These are phyloP conservation scores for Sporothrix schenckii DNA, from an alignment of 2,329 filamentous ascomycete species.

Conservation along the genomic window DNA sequence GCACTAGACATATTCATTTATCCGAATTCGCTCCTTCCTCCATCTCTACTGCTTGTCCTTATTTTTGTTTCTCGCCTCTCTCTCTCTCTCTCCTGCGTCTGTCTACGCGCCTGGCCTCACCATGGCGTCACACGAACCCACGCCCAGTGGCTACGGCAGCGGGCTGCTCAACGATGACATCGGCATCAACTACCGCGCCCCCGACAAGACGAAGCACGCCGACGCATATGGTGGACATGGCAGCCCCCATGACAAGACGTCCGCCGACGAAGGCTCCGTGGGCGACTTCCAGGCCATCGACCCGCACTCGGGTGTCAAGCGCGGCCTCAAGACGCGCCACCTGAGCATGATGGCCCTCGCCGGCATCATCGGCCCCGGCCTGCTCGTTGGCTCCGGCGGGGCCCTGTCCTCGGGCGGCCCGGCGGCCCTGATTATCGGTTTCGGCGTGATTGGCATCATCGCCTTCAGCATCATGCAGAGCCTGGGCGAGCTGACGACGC, in stretches of 20 bases:
- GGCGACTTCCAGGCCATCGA: slow-evolving; percentile 55
- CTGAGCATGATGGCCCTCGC: slow-evolving; percentile 67
- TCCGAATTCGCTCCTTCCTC: not conserved
- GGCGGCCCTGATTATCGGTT: slow-evolving; percentile 72
- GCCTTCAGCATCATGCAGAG: slow-evolving; percentile 71
- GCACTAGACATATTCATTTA: not conserved
- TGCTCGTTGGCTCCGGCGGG: slow-evolving; percentile 71
- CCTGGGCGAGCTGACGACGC: slow-evolving; percentile 72
- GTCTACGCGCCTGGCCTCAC: not conserved
- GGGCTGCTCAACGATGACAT: slow-evolving; percentile 11
- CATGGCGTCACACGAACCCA: slow-evolving; percentile 15
- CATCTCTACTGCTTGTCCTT: not conserved
- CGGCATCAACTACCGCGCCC: slow-evolving; percentile 29
- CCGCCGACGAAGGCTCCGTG: slow-evolving; percentile 44
- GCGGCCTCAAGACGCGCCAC: slow-evolving; percentile 69
- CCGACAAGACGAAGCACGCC: slow-evolving; percentile 23
- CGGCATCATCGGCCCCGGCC: slow-evolving; percentile 68
- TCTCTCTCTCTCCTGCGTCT: not conserved
- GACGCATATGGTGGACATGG: not conserved
- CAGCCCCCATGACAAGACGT: slow-evolving; percentile 28
- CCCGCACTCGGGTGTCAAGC: slow-evolving; percentile 66
- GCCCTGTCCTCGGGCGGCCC: slow-evolving; percentile 71
- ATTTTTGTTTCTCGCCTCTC: not conserved
- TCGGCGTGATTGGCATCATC: slow-evolving; percentile 70
- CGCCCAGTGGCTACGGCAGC: slow-evolving; percentile 4